Evolutionary conservation across 345 rosid species (phyloP).

Genomic region (Sisymbrium irio): DNA sequence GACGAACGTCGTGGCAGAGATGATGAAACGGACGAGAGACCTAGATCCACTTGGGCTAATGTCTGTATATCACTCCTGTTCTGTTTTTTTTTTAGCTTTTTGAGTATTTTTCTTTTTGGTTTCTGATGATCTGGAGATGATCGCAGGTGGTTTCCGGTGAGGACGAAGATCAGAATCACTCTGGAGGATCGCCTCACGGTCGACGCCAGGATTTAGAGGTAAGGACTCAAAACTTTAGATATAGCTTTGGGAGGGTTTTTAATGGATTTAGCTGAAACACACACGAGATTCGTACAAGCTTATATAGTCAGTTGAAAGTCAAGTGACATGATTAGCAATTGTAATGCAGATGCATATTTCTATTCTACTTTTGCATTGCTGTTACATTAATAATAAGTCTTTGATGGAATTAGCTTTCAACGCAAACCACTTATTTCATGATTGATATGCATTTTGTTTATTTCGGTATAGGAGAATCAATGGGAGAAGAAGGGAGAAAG

Average conservation of each 20-base stretch:
- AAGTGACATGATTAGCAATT: background rate
- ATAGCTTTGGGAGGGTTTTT: background rate
- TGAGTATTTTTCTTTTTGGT: background rate
- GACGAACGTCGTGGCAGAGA: slow-evolving; percentile 15
- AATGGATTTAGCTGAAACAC: slow-evolving; percentile 8
- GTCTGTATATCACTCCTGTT: slow-evolving; percentile 19
- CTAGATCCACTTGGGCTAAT: slow-evolving; percentile 84
- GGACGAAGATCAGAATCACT: slow-evolving; percentile 31
- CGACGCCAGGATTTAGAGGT: slow-evolving; percentile 31
- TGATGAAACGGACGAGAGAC: slow-evolving; percentile 44
- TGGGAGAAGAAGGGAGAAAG: slow-evolving; percentile 25
- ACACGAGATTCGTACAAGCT: background rate
- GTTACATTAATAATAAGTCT: background rate
- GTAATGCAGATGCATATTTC: background rate
- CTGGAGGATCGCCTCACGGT: slow-evolving; percentile 15
- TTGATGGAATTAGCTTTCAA: background rate
- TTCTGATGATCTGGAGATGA: slow-evolving; percentile 6
- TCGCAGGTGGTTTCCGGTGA: slow-evolving; percentile 76
- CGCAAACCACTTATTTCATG: background rate
- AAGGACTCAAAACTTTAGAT: background rate
- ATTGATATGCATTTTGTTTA: background rate
- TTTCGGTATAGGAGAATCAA: slow-evolving; percentile 24
- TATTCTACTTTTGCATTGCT: background rate
- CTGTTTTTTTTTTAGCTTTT: background rate
- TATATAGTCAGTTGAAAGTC: background rate